Evolutionary conservation across 345 rosid genomes (phyloP).

Genomic region (Ceriops zippeliana): DNA sequence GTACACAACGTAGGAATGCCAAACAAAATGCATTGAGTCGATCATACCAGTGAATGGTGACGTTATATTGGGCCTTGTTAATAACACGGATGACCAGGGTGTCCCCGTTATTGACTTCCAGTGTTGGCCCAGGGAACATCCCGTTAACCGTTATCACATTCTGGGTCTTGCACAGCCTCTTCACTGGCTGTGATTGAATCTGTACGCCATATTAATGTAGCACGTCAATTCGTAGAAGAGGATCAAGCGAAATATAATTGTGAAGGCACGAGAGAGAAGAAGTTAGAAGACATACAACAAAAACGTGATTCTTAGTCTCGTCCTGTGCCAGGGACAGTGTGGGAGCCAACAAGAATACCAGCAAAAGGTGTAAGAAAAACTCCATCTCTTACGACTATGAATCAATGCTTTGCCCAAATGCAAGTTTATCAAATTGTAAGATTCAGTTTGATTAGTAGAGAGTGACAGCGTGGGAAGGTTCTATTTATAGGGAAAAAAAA

Average conservation of each 20-base stretch:
- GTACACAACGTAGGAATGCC: neutral
- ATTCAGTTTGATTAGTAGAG: neutral
- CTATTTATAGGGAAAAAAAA: slow-evolving; percentile 7
- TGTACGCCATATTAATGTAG: slow-evolving; percentile 14
- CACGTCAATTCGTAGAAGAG: neutral
- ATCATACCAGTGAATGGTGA: slow-evolving; percentile 83
- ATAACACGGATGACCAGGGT: slow-evolving; percentile 58
- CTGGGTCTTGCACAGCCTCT: slow-evolving; percentile 94
- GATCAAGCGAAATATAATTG: neutral
- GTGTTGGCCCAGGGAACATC: slow-evolving; percentile 86
- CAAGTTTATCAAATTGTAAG: neutral
- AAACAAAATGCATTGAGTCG: neutral
- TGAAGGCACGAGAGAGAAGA: neutral
- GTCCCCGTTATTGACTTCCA: slow-evolving; percentile 75
- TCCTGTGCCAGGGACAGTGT: slow-evolving; percentile 36
- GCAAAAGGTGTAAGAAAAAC: slow-evolving; percentile 28
- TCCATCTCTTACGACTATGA: slow-evolving; percentile 3
- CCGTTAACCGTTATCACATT: slow-evolving; percentile 82
- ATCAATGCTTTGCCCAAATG: neutral
- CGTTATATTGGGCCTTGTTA: slow-evolving; percentile 67
- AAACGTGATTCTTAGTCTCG: slow-evolving; percentile 54
- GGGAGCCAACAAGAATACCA: slow-evolving; percentile 36
- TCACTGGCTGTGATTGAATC: slow-evolving; percentile 79
- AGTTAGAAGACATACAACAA: slow-evolving; percentile 51
- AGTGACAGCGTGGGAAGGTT: neutral